A percentile compares a stretch with the other conserved stretches of the same genome.
Conservation (phyloP, 2,329 filamentous ascomycete species). For the Diaporthe citrichinensis region DNA sequence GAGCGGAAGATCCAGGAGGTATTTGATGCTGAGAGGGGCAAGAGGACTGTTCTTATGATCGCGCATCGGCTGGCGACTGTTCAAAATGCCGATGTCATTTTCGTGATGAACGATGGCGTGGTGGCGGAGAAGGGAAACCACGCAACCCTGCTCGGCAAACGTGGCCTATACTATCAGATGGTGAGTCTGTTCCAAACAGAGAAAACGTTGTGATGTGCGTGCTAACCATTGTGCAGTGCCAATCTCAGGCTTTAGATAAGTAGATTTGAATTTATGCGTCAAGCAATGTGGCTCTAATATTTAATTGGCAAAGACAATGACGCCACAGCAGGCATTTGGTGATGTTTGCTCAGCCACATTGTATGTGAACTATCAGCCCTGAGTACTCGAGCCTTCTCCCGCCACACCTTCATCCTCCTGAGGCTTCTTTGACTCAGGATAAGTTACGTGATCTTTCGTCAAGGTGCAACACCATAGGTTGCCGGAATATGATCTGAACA, state of each 20-base stretch:
- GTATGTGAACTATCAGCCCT: not conserved
- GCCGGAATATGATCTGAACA: too few relatives aligned
- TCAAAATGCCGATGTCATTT: constrained; percentile 6
- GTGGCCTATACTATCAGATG: constrained; percentile 16
- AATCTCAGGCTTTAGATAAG: constrained; percentile 10
- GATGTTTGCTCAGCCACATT: not conserved
- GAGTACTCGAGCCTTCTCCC: too few relatives aligned
- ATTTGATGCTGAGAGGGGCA: constrained; percentile 4
- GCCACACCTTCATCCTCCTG: too few relatives aligned
- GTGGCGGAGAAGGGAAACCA: constrained; percentile 13
- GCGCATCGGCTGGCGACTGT: constrained; percentile 13
- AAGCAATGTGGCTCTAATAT: too few relatives aligned
- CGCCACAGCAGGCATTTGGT: not conserved
- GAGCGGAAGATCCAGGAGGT: constrained; percentile 13
- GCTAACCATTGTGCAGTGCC: not conserved
- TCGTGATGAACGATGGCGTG: constrained; percentile 2
- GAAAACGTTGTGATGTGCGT: fast-evolving
- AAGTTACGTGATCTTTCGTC: too few relatives aligned
- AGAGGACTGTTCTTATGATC: constrained; percentile 15
- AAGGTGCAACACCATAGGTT: too few relatives aligned
- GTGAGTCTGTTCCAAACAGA: not conserved
- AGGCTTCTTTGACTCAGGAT: too few relatives aligned
- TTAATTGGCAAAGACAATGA: not conserved
- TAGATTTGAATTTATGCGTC: not conserved
- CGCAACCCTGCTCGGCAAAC: not conserved